These are phyloP conservation scores for Trifolium dubium DNA, from an alignment of 306 rosid species.

Conservation along the genomic window DNA sequence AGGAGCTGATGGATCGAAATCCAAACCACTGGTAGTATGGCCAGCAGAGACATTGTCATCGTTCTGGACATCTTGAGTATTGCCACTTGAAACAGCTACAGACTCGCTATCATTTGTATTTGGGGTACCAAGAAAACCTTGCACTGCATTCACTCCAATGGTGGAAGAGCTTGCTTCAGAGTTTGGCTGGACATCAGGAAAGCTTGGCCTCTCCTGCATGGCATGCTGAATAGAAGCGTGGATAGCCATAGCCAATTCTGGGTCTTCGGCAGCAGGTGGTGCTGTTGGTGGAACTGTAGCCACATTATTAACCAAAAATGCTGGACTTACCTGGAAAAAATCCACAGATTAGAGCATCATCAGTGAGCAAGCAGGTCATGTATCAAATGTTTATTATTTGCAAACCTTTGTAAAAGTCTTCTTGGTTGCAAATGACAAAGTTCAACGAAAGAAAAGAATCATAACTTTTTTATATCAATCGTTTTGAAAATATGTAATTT, in stretches of 20 bases:
- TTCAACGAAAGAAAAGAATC: neutral
- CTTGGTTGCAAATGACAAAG: constrained; percentile 9
- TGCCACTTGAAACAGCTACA: constrained; percentile 42
- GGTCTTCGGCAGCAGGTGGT: constrained; percentile 76
- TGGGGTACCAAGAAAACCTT: constrained; percentile 49
- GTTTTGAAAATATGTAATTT: constrained; percentile 15
- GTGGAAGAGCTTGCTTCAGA: constrained; percentile 67
- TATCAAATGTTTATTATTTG: constrained; percentile 25
- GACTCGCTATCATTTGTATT: constrained; percentile 39
- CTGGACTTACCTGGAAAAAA: constrained; percentile 67
- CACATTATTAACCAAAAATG: constrained; percentile 63
- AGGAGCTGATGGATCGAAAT: constrained; percentile 71
- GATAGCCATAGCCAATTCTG: constrained; percentile 71
- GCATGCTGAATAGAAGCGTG: constrained; percentile 74
- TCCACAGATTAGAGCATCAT: constrained; percentile 27
- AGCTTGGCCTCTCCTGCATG: constrained; percentile 57
- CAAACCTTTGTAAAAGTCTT: neutral
- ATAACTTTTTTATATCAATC: neutral
- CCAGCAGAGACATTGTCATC: constrained; percentile 37
- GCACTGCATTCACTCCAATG: constrained; percentile 40
- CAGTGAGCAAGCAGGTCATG: constrained; percentile 25
- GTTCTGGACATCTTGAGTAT: constrained; percentile 37
- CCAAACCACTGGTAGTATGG: constrained; percentile 35
- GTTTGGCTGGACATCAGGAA: constrained; percentile 50
- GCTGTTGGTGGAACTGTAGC: constrained; percentile 67